Conservation (phyloP, 192 early-diverging fungal species). For the Cladochytrium replicatum region DNA sequence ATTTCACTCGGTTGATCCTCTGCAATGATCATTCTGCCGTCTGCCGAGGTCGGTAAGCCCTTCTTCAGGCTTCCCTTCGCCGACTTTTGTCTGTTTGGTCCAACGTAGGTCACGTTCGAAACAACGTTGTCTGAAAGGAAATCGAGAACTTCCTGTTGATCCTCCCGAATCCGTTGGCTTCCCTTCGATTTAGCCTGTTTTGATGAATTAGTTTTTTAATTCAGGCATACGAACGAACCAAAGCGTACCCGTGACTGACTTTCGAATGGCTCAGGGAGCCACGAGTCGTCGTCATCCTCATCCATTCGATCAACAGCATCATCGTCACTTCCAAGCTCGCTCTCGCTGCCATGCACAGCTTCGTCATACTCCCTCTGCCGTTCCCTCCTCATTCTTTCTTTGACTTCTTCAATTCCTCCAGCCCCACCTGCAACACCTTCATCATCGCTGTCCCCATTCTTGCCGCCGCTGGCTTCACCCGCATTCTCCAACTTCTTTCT, state of each 20-base stretch:
- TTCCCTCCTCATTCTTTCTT: constrained; percentile 16
- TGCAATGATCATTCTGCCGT: constrained; percentile 76
- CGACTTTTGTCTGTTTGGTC: constrained; percentile 10
- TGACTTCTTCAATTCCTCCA: constrained; percentile 6
- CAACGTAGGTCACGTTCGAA: constrained; percentile 29
- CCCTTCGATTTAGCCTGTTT: background rate
- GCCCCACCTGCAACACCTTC: constrained; percentile 24
- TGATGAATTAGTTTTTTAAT: background rate
- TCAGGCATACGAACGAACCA: background rate
- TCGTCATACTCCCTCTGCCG: constrained; percentile 65
- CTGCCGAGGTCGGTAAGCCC: constrained; percentile 53
- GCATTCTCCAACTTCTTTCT: constrained; percentile 62
- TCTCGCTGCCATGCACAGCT: constrained; percentile 84
- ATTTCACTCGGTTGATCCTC: constrained; percentile 46
- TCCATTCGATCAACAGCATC: too few relatives aligned
- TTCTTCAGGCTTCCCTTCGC: constrained; percentile 21
- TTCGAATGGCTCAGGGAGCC: constrained; percentile 38
- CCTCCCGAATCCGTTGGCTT: constrained; percentile 36
- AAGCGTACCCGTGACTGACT: constrained; percentile 13
- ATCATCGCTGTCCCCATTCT: constrained; percentile 34
- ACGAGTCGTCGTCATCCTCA: constrained; percentile 33
- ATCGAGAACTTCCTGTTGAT: constrained; percentile 53
- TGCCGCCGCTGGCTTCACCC: constrained; percentile 26
- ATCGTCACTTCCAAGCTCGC: constrained; percentile 66
- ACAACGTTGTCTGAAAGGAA: constrained; percentile 82